Conservation (phyloP, 2,329 filamentous ascomycete species). For the Fusarium citri region DNA sequence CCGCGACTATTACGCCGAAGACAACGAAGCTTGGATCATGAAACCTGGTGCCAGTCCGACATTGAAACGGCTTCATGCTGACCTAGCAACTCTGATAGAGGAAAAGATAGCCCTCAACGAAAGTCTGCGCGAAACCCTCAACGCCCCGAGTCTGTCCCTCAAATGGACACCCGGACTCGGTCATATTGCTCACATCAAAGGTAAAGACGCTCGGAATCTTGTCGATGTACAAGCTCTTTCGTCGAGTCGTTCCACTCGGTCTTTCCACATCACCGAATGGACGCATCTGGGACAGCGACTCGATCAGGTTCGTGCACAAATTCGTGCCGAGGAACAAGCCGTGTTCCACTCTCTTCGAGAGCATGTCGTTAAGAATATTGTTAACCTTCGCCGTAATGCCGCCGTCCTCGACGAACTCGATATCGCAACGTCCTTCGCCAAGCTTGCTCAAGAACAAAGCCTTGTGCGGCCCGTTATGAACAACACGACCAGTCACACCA, state of each 20-base stretch:
- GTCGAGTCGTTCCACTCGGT: slow-evolving; percentile 84
- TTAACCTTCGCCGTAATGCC: slow-evolving; percentile 89
- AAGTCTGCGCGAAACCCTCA: slow-evolving; percentile 70
- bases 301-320: slow-evolving; percentile 80
- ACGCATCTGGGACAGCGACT: slow-evolving; percentile 81
- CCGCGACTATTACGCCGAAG: slow-evolving; percentile 69
- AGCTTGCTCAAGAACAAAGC: slow-evolving; percentile 78
- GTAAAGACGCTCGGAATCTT: slow-evolving; percentile 71
- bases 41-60: slow-evolving; percentile 73
- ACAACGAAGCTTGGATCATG: slow-evolving; percentile 73
- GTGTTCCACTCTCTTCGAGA: slow-evolving; percentile 82
- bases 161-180: slow-evolving; percentile 89
- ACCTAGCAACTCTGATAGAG: slow-evolving; percentile 69
- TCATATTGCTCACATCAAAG: slow-evolving; percentile 90
- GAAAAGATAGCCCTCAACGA: slow-evolving; percentile 72
- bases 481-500: slow-evolving; percentile 72
- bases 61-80: slow-evolving; percentile 74
- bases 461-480: slow-evolving; percentile 81
- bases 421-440: slow-evolving; percentile 86
- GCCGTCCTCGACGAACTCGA: slow-evolving; percentile 94
- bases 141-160: slow-evolving; percentile 75
- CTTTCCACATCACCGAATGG: slow-evolving; percentile 88
- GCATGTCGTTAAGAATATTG: slow-evolving; percentile 81
- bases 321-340: slow-evolving; percentile 84
- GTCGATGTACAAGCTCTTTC: slow-evolving; percentile 64